Evolutionary conservation across 176 grass and related monocot species (phyloP).

Genomic region (Metroxylon sagu): DNA sequence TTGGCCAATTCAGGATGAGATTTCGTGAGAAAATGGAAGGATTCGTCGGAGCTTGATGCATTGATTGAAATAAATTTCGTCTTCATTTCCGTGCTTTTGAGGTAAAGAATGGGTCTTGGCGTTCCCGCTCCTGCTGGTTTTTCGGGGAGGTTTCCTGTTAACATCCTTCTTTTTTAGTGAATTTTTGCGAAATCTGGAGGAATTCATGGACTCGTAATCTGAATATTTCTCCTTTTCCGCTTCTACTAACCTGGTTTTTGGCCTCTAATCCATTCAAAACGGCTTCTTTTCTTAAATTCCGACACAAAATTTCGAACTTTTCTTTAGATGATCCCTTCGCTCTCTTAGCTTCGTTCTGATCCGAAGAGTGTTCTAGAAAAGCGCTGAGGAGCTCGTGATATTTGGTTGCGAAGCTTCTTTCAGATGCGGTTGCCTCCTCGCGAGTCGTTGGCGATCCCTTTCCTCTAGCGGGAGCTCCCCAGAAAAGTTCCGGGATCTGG

Average conservation of each 20-base stretch:
- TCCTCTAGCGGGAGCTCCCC: neutral
- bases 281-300: neutral
- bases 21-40: slow-evolving; percentile 18
- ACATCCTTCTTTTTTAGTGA: neutral
- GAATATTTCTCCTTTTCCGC: slow-evolving; percentile 4
- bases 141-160: too few relatives aligned
- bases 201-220: slow-evolving; percentile 25
- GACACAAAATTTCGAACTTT: slow-evolving; percentile 15
- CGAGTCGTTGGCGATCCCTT: slow-evolving; percentile 3
- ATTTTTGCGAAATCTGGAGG: slow-evolving; percentile 1
- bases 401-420: slow-evolving; percentile 39
- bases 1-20: slow-evolving; percentile 10
- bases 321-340: slow-evolving; percentile 22
- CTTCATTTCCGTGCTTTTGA: neutral
- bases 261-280: neutral
- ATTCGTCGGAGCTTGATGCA: slow-evolving; percentile 16
- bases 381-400: slow-evolving; percentile 56
- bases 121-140: neutral
- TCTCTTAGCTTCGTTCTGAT: slow-evolving; percentile 30
- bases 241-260: neutral
- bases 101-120: neutral
- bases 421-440: slow-evolving; percentile 14
- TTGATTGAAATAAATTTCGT: slow-evolving; percentile 4
- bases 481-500: neutral
- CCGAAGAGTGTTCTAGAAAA: slow-evolving; percentile 31